A percentile compares a stretch with the other conserved stretches of the same genome.
phyloP scores from a whole-genome alignment of 2,329 filamentous ascomycete species.

The Xylariaceae sp. region DNA sequence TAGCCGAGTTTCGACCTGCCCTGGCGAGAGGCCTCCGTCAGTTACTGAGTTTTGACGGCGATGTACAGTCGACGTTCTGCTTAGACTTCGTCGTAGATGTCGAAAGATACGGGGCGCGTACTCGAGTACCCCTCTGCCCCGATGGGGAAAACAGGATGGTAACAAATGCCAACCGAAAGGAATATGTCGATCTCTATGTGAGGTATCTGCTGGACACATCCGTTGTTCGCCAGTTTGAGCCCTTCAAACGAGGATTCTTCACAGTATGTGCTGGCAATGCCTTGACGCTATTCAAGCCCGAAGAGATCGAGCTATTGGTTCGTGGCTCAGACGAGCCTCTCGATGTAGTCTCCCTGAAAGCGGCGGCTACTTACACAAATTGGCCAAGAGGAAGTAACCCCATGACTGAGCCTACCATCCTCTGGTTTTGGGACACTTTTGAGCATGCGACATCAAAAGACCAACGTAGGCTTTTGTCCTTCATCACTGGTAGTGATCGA shows the following conservation, averaged over 20 bases:
- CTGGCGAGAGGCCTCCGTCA: constrained; percentile 72
- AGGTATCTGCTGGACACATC: constrained; percentile 73
- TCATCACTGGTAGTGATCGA: constrained; percentile 86
- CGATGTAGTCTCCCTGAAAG: constrained; percentile 70
- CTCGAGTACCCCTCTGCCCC: constrained; percentile 65
- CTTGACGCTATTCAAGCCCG: constrained; percentile 77
- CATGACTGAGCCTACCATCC: constrained; percentile 60
- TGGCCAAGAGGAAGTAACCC: constrained; percentile 56
- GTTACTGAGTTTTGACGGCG: constrained; percentile 76
- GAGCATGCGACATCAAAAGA: constrained; percentile 58
- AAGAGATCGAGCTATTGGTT: constrained; percentile 86
- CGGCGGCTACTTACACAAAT: constrained; percentile 76
- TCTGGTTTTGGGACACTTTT: constrained; percentile 89
- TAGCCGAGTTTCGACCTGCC: constrained; percentile 74
- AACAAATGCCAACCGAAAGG: constrained; percentile 76
- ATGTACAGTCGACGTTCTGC: constrained; percentile 75
- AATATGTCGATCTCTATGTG: constrained; percentile 84
- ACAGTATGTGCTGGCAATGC: constrained; percentile 88
- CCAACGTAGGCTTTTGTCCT: constrained; percentile 75
- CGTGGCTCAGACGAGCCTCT: constrained; percentile 79
- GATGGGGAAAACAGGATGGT: constrained; percentile 71
- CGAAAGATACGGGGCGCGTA: constrained; percentile 68
- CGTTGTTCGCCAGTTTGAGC: constrained; percentile 79
- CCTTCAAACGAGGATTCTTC: constrained; percentile 91
- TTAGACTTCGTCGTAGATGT: constrained; percentile 75